Evolutionary conservation across 768 basidiomycete species (phyloP), one percentile per base, ranked within the genome.

Genomic region (Sporobolomyces phaffii): DNA sequence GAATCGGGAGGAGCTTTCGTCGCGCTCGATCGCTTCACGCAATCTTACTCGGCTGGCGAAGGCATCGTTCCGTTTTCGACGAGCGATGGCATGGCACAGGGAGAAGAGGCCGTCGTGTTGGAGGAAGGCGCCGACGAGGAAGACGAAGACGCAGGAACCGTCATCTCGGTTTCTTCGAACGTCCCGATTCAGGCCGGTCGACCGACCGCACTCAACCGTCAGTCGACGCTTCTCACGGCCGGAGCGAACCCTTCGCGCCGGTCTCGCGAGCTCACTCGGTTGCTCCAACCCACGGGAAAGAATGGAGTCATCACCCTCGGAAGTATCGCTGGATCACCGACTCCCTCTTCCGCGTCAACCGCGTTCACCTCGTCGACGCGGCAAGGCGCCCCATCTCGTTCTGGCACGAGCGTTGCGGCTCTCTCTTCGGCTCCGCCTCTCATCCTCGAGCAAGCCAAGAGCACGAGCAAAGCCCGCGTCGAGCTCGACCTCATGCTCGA

Each of bases 401-500:
- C 60, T 1, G 64, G 71, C 17, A 47, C 53, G 6, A 43, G 40
- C 22, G 26, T 45, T 4, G 36, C 59, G 45, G 24, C 49, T 24
- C 29, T 47, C 11, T 57, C 52, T 3, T 64, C 64, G 24, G 54
- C 44, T 10, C 31, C 64, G 26, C 65, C 69, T 9, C 80, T 85
- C 26, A 76, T 78, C 2, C 79, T 90, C 43, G 90, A 90, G 76
- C 87, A 88, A 73, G 86, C 88, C 7, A 72, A 68, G 56, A 86
- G 85, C 73, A 75, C 84, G 18, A 84, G 82, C 38, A 77, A 77
- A 28, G 85, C 90, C 11, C 85, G 89, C 58, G 87, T 93, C 1
- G 87, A 88, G 75, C 80, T 93, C 15, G 89, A 93, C 72, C 84
- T 94, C 44, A 78, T 84, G n/a, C 81, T 91, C 36, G 85, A 89